Evolutionary conservation across 164 flowering plant genomes (phyloP).

Genomic region (Stephania yunnanensis): DNA sequence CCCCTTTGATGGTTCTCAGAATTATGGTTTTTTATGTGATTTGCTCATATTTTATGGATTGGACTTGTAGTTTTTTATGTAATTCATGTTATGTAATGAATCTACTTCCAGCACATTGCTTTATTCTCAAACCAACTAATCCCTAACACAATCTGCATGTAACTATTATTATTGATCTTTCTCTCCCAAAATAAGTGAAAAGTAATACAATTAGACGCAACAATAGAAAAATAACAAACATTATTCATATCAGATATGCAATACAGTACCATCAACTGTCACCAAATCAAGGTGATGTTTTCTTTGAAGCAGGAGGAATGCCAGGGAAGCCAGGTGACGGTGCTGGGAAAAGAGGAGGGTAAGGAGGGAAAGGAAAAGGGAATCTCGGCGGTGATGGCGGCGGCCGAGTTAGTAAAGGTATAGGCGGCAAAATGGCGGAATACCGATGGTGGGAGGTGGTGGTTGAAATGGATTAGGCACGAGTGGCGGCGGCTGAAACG

Average conservation of each 20-base stretch:
- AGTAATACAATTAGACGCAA: too few relatives aligned
- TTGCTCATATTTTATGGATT: too few relatives aligned
- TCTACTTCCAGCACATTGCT: too few relatives aligned
- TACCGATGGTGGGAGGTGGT: background rate
- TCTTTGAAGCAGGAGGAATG: background rate
- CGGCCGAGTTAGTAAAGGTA: background rate
- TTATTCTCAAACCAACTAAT: too few relatives aligned
- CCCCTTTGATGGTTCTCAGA: too few relatives aligned
- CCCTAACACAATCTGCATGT: too few relatives aligned
- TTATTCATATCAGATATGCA: background rate
- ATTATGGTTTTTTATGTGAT: too few relatives aligned
- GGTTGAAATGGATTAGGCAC: conserved; percentile 4
- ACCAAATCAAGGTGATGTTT: background rate
- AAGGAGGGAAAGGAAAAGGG: conserved; percentile 4
- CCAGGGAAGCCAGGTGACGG: background rate
- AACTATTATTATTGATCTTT: too few relatives aligned
- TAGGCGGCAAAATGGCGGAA: background rate
- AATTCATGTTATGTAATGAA: too few relatives aligned
- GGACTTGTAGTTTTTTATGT: too few relatives aligned
- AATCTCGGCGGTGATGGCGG: background rate
- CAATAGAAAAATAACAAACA: background rate
- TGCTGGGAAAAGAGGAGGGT: background rate
- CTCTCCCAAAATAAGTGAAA: too few relatives aligned
- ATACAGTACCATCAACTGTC: background rate
- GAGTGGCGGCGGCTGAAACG: conserved; percentile 1